Percentiles rank a stretch among this genome's conserved stretches.
Evolutionary conservation across 139 green algal genomes (phyloP).

Genomic region (Ettlia oleoabundans): DNA sequence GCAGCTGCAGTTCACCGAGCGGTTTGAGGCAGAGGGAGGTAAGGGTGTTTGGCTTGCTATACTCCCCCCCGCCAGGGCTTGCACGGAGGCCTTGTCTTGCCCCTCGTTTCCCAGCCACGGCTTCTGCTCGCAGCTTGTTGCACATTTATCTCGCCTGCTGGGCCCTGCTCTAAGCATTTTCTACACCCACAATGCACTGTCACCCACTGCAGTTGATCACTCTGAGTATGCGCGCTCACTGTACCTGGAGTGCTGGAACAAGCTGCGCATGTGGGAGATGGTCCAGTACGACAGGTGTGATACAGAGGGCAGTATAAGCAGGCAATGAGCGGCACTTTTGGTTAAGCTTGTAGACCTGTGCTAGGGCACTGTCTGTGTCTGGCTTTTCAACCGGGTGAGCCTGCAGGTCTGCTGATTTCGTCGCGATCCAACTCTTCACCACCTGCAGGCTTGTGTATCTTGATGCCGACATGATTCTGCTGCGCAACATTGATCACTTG

Average conservation of each 20-base stretch:
- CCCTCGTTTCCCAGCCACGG: too few species aligned
- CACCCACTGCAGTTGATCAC: conserved; percentile 31
- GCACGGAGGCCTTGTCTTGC: too few species aligned
- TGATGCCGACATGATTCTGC: conserved; percentile 43
- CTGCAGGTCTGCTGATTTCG: background rate
- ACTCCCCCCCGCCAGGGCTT: background rate
- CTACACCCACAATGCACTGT: too few species aligned
- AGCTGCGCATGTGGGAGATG: conserved; percentile 48
- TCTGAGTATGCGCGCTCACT: conserved; percentile 32
- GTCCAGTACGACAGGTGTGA: conserved; percentile 27
- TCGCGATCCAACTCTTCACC: background rate
- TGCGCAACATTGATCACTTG: conserved; percentile 33
- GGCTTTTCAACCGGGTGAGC: background rate
- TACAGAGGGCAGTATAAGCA: too few species aligned
- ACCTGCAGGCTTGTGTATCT: conserved; percentile 37
- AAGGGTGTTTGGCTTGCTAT: background rate
- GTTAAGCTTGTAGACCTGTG: too few species aligned
- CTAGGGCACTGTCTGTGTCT: background rate
- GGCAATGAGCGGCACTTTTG: too few species aligned
- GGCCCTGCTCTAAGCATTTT: background rate
- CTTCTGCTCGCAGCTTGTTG: too few species aligned
- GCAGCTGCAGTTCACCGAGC: conserved; percentile 16
- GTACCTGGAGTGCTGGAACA: conserved; percentile 13
- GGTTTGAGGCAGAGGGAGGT: conserved; percentile 19
- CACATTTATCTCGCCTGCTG: too few species aligned